These are phyloP conservation scores for Rhodotorula sp. DNA, from an alignment of 1,284 basidiomycete species.

Conservation along the genomic window DNA sequence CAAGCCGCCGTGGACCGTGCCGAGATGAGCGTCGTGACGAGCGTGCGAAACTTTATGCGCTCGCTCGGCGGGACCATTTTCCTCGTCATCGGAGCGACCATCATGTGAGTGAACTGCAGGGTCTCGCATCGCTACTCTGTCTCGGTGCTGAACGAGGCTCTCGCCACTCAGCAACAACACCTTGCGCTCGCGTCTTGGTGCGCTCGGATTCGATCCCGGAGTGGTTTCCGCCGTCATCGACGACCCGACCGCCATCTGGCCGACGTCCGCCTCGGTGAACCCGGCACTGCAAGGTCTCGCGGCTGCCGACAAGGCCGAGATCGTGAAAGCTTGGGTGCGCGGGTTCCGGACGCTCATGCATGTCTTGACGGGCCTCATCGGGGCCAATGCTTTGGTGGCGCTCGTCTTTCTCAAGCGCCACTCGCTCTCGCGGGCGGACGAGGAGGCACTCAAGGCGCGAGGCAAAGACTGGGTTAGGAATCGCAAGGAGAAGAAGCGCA, in stretches of 20 bases:
- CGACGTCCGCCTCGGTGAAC: not conserved
- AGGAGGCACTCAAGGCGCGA: slow-evolving; percentile 54
- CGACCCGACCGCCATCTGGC: slow-evolving; percentile 45
- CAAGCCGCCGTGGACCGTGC: slow-evolving; percentile 65
- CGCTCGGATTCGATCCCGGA: slow-evolving; percentile 49
- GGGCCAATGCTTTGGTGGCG: slow-evolving; percentile 14
- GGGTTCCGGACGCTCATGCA: slow-evolving; percentile 62
- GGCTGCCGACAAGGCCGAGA: slow-evolving; percentile 49
- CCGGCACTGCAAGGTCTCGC: slow-evolving; percentile 51
- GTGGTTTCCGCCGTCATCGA: slow-evolving; percentile 51
- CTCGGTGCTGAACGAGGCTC: too few relatives aligned
- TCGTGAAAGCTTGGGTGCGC: slow-evolving; percentile 59
- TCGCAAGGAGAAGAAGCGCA: slow-evolving; percentile 37
- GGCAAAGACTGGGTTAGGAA: slow-evolving; percentile 47
- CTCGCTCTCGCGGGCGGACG: slow-evolving; percentile 59
- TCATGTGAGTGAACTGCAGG: slow-evolving; percentile 38
- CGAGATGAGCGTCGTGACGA: slow-evolving; percentile 71
- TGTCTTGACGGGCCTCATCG: slow-evolving; percentile 44
- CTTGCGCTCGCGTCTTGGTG: slow-evolving; percentile 53
- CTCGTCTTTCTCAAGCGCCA: slow-evolving; percentile 60
- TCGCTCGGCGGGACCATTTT: slow-evolving; percentile 64
- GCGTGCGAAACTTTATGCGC: slow-evolving; percentile 66
- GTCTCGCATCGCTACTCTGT: not conserved
- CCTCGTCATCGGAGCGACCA: slow-evolving; percentile 62
- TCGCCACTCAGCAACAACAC: slow-evolving; percentile 57